Conservation (phyloP, 768 basidiomycete genomes). For the Cystofilobasidium ferigula region DNA sequence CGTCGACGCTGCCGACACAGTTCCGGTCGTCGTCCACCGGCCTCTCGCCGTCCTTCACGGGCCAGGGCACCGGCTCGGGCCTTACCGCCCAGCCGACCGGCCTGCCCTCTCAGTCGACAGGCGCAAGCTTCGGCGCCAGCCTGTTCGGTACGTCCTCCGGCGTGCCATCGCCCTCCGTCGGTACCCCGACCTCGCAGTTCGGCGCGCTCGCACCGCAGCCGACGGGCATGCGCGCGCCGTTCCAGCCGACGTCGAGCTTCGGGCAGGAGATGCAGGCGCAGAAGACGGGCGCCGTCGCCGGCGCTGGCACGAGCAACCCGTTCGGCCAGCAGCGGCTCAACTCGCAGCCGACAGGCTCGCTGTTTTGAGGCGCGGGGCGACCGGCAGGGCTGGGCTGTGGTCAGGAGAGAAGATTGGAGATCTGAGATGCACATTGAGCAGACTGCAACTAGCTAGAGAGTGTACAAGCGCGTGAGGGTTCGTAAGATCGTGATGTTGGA, state of each 20-base stretch:
- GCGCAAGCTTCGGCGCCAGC: not conserved
- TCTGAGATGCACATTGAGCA: not conserved
- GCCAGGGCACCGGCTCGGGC: not conserved
- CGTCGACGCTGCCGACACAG: slow-evolving; percentile 9
- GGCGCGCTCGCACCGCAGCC: slow-evolving; percentile 11
- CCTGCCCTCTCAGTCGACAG: not conserved
- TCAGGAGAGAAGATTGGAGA: too few species aligned
- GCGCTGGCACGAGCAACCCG: not conserved
- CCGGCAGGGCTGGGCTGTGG: not conserved
- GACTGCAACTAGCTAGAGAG: too few species aligned
- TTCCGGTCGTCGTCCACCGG: not conserved
- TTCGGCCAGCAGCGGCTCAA: not conserved
- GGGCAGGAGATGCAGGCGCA: slow-evolving; percentile 5
- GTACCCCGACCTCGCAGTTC: not conserved
- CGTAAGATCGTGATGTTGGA: not conserved
- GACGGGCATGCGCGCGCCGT: slow-evolving; percentile 22
- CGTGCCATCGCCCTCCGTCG: not conserved
- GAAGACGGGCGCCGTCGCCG: not conserved
- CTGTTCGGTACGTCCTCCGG: slow-evolving; percentile 6
- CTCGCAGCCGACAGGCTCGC: not conserved
- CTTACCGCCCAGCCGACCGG: too few species aligned
- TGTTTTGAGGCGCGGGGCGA: not conserved
- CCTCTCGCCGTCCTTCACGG: not conserved
- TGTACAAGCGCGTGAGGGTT: not conserved
- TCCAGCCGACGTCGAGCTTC: slow-evolving; percentile 19